Evolutionary conservation across 179 eudicot species (phyloP).

Genomic region (Gypsophila paniculata): DNA sequence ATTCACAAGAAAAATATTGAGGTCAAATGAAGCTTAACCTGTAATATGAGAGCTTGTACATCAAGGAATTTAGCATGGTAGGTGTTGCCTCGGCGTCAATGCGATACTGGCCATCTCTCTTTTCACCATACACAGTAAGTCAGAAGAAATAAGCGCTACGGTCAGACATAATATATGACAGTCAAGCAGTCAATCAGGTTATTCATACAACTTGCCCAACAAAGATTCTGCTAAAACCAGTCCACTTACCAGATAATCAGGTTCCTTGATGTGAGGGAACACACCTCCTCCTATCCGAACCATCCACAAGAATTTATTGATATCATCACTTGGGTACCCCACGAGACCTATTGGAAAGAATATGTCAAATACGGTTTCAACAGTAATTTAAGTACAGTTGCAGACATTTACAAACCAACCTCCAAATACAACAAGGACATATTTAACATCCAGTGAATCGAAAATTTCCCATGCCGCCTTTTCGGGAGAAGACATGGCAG

Average conservation of each 20-base stretch:
- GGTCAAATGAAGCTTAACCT: conserved; percentile 44
- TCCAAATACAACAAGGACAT: conserved; percentile 96
- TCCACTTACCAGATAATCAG: conserved; percentile 74
- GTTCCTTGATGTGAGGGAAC: conserved; percentile 95
- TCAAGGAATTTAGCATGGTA: conserved; percentile 83
- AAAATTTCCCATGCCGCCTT: conserved; percentile 96
- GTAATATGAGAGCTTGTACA: conserved; percentile 95
- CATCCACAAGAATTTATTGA: conserved; percentile 98
- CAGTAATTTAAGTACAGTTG: conserved; percentile 13
- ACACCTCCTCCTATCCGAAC: conserved; percentile 98
- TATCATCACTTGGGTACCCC: conserved; percentile 98
- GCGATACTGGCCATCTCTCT: conserved; percentile 95
- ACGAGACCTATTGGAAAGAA: conserved; percentile 59
- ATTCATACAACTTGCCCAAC: background rate
- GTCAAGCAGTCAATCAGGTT: background rate
- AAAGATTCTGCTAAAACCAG: conserved; percentile 24
- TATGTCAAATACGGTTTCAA: conserved; percentile 19
- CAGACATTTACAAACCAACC: conserved; percentile 43
- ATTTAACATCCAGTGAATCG: conserved; percentile 88
- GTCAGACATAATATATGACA: background rate
- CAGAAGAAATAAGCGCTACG: background rate
- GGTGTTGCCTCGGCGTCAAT: conserved; percentile 90
- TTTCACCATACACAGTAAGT: conserved; percentile 12
- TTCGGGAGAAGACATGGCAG: conserved; percentile 99
- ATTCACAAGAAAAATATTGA: conserved; percentile 1